Evolutionary conservation across 1,284 basidiomycete species (phyloP), one percentile per base, ranked within the genome.

Genomic region (Pterulicium gracile): DNA sequence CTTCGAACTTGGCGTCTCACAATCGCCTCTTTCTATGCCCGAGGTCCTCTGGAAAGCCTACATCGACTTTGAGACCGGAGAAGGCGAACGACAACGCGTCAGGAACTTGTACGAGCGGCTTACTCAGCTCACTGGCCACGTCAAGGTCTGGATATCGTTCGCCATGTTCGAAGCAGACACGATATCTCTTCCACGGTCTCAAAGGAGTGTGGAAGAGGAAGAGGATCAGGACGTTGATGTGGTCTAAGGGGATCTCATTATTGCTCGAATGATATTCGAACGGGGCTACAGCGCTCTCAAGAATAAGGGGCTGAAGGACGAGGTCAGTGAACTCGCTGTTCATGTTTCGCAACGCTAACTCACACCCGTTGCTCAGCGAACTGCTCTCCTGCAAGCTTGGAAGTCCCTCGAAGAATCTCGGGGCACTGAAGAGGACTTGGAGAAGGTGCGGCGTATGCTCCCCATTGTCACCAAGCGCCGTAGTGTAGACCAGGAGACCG

Each of bases 21-120:
- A 98, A 58, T 65, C 75, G 0, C 81, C 83, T n/a, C 72, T 98
- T 34, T 93, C 96, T 48, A 98, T 98, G 92, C 96, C 96, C 2
- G 96, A 99, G 63, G 73, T 97, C 12, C 75, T 97, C n/a, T 95
- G 92, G 92, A 94, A 93, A 61, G 89, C 91, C 3, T 98, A 93
- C 64, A 92, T 98, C 66, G 95, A 98, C 66, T 92, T 93, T 55
- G 92, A 95, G 64, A 86, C 91, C 54, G 91, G 94, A 53, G 92
- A 96, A 62, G 88, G 92, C 53, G 92, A 98, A 58, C 80, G 92
- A 48, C 88, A 88, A 52, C 76, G 79, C 24, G 87, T 89, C 1
- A 73, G 94, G 22, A 72, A 74, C n/a, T 62, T 99, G 46, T 98
- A 96, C 63, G 93, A 98, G 66, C 77, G 93, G 20, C 75, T 98